Evolutionary conservation across 2,329 filamentous ascomycete genomes (phyloP).

Genomic region (Calonectria fujianensis): DNA sequence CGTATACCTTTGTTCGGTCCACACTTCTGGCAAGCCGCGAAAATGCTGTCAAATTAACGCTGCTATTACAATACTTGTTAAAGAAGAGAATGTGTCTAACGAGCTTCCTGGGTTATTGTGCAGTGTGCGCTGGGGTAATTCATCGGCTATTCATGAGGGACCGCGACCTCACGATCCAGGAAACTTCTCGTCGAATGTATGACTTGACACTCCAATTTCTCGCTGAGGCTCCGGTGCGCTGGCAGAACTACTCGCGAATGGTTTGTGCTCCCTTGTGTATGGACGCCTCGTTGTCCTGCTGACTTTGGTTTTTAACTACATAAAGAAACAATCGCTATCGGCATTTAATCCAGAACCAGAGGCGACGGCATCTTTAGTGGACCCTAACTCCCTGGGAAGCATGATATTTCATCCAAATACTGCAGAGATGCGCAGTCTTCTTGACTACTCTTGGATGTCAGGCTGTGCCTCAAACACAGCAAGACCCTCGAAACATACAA

Average conservation of each 20-base stretch:
- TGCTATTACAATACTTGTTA: slow-evolving; percentile 16
- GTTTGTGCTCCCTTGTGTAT: neutral
- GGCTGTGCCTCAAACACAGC: too few species aligned
- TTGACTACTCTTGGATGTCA: too few species aligned
- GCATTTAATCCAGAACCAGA: too few species aligned
- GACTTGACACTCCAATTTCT: slow-evolving; percentile 14
- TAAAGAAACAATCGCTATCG: too few species aligned
- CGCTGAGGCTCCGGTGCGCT: slow-evolving; percentile 12
- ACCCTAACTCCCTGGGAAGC: too few species aligned
- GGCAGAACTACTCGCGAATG: slow-evolving; percentile 22
- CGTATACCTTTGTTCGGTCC: neutral
- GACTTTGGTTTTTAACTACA: too few species aligned
- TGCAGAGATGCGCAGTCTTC: too few species aligned
- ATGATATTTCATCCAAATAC: too few species aligned
- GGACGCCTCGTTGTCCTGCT: too few species aligned
- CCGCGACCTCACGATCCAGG: neutral
- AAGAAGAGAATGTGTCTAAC: slow-evolving; percentile 11
- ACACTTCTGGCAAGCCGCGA: slow-evolving; percentile 15
- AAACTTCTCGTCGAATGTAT: slow-evolving; percentile 9
- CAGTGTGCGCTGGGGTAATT: slow-evolving; percentile 15
- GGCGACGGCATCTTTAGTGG: too few species aligned
- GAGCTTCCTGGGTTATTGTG: slow-evolving; percentile 19
- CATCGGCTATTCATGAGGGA: slow-evolving; percentile 5
- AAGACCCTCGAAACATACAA: too few species aligned
- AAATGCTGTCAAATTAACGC: slow-evolving; percentile 12